A percentile compares a stretch with the other conserved stretches of the same genome.
phyloP scores from a whole-genome alignment of 805 yeast genomes.

The Cyberlindnera saturnus region DNA sequence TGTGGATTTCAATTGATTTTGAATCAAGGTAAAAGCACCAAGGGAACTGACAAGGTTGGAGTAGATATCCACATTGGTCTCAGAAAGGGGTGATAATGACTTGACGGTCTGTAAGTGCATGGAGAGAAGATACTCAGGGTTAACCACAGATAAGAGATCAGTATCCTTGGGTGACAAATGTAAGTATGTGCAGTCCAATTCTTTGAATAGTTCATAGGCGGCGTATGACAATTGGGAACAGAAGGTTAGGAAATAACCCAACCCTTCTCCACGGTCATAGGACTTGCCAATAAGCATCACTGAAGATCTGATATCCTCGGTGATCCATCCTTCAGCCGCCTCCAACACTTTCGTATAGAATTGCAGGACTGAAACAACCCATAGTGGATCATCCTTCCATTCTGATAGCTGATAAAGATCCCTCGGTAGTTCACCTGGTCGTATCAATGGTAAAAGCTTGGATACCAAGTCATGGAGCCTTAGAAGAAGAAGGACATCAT shows the following conservation, averaged over 20 bases:
- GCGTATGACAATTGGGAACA: conserved; percentile 15
- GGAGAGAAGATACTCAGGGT: conserved; percentile 14
- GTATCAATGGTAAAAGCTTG: conserved; percentile 9
- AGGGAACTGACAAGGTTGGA: conserved; percentile 10
- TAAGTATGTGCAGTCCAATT: conserved; percentile 11
- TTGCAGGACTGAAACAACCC: conserved; percentile 11
- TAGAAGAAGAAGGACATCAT: conserved; percentile 1
- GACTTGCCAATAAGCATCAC: conserved; percentile 9
- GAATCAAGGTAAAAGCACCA: conserved; percentile 6
- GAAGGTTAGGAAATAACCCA: conserved; percentile 10
- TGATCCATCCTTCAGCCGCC: conserved; percentile 15
- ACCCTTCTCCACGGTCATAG: conserved; percentile 10
- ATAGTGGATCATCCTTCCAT: conserved; percentile 10
- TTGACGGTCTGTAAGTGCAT: conserved; percentile 10
- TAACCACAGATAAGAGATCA: conserved; percentile 9
- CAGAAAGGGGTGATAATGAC: conserved; percentile 3
- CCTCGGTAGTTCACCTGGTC: conserved; percentile 12
- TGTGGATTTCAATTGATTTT: conserved; percentile 6
- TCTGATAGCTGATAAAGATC: conserved; percentile 9
- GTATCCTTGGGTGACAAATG: conserved; percentile 3
- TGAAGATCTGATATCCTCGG: conserved; percentile 5
- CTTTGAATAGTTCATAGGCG: conserved; percentile 3
- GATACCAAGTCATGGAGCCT: conserved; percentile 13
- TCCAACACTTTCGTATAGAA: conserved; percentile 12
- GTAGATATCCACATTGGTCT: conserved; percentile 10